Evolutionary conservation across 202 grass and related monocot genomes (phyloP), one percentile per base, ranked within the genome.

Genomic region (Setaria italica): DNA sequence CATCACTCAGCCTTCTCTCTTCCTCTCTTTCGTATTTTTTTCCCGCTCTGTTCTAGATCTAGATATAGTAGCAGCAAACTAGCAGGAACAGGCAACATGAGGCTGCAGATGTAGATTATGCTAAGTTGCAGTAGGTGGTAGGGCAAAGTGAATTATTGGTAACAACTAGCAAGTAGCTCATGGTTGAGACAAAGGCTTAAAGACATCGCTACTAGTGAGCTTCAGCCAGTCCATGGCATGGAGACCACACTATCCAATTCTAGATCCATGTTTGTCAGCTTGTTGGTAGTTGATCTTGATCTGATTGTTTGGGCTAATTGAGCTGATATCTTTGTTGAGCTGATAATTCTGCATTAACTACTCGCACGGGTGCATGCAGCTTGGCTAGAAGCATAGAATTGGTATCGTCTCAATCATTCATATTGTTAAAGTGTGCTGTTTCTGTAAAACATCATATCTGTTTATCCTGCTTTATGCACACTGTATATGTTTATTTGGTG

Each of bases 361-460:
- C 16, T 54, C 77, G 34, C 33, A 62, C 20, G 16, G 33, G 41
- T 59, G 43, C 14, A 25, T 77, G 10, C 72, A 57, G 29, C 57
- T 64, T 59, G 62, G 53, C 50, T 45, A 45, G 33, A 56, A 21
- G 8, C 33, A 15, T 80, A 55, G n/a, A 79, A 72, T 21, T 81
- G 43, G 37, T 69, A 11, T 84, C 63, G 34, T 32, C 82, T 81
- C 21, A 46, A 41, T 80, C 29, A 30, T 48, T 53, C 45, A 19
- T 82, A 46, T 68, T 72, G 53, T 34, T 53, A 79, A 79, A 84
- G 41, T 48, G 2, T 66, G 19, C 33, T 79, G 35, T 49, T 87
- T 69, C n/a, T 45, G 37, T 32, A 13, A 67, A 83, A 64, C 33
- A 80, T 86, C 42, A 14, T 66, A 42, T 84, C 12, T 74, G 12